phyloP scores from a whole-genome alignment of 2,329 filamentous ascomycete genomes.

The Exophiala calicioides region DNA sequence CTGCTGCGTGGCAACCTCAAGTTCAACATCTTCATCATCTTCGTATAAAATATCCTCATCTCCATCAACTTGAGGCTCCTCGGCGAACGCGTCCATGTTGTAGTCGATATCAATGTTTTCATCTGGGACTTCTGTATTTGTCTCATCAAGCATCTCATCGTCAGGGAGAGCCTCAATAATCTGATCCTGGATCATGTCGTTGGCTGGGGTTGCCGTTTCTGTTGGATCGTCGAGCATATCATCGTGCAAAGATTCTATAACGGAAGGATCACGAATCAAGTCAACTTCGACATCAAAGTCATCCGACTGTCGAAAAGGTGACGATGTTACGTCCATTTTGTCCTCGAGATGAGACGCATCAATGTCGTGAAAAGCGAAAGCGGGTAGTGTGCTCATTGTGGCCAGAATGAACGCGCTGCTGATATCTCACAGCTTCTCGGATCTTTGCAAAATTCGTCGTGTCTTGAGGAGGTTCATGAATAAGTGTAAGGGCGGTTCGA shows the following conservation, averaged over 20 bases:
- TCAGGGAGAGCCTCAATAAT: conserved; percentile 41
- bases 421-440: not conserved
- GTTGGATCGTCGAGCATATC: conserved; percentile 31
- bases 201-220: conserved; percentile 34
- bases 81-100: conserved; percentile 22
- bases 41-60: conserved; percentile 31
- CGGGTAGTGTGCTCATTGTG: conserved; percentile 20
- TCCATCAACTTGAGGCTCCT: conserved; percentile 21
- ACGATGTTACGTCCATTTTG: conserved; percentile 31
- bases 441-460: not conserved
- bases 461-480: no score
- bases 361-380: conserved; percentile 21
- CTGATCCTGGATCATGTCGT: conserved; percentile 31
- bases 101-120: conserved; percentile 17
- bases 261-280: conserved; percentile 24
- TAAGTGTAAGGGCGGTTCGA: no score
- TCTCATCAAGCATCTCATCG: conserved; percentile 40
- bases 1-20: not conserved
- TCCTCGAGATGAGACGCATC: conserved; percentile 27
- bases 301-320: conserved; percentile 29
- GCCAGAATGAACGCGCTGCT: not conserved
- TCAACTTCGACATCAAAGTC: conserved; percentile 32
- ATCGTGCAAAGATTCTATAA: conserved; percentile 26
- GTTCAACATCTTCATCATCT: conserved; percentile 21
- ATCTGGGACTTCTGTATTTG: conserved; percentile 28